Conservation (phyloP, 1,284 basidiomycete species). For the Ganoderma lingzhi region DNA sequence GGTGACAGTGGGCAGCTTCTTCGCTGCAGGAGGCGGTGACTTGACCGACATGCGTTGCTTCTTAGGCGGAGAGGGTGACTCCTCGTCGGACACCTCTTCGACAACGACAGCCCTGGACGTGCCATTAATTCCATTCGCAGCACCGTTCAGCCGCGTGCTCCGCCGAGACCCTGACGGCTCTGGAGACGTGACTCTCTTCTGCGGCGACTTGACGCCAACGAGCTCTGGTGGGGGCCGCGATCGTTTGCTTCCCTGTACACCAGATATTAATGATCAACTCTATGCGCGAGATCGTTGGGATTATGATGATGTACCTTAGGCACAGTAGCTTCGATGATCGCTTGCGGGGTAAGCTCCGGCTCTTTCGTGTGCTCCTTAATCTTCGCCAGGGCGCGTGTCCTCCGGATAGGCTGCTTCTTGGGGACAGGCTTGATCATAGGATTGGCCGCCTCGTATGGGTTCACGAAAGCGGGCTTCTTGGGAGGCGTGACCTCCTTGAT, state of each 20-base stretch:
- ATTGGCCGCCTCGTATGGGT: conserved; percentile 74
- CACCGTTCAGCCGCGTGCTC: conserved; percentile 36
- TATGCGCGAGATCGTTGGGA: conserved; percentile 8
- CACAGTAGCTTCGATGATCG: conserved; percentile 75
- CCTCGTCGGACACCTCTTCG: conserved; percentile 43
- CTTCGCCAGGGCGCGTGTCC: conserved; percentile 32
- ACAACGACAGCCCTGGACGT: conserved; percentile 20
- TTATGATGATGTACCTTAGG: conserved; percentile 59
- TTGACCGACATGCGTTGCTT: conserved; percentile 42
- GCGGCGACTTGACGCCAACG: conserved; percentile 32
- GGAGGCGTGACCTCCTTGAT: conserved; percentile 72
- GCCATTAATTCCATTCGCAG: conserved; percentile 29
- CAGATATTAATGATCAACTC: conserved; percentile 13
- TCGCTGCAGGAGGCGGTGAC: conserved; percentile 11
- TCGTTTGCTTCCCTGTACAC: conserved; percentile 70
- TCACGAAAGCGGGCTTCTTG: conserved; percentile 69
- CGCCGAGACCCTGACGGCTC: conserved; percentile 32
- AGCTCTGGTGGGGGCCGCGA: conserved; percentile 65
- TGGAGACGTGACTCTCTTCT: conserved; percentile 26
- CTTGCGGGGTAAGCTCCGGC: conserved; percentile 58
- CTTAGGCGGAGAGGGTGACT: conserved; percentile 47
- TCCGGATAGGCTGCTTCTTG: conserved; percentile 48
- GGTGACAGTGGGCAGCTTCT: conserved; percentile 26
- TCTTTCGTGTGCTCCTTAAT: conserved; percentile 43
- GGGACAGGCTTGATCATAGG: conserved; percentile 55